Conservation (phyloP, 768 basidiomycete genomes). For the Trametes coccinea region DNA sequence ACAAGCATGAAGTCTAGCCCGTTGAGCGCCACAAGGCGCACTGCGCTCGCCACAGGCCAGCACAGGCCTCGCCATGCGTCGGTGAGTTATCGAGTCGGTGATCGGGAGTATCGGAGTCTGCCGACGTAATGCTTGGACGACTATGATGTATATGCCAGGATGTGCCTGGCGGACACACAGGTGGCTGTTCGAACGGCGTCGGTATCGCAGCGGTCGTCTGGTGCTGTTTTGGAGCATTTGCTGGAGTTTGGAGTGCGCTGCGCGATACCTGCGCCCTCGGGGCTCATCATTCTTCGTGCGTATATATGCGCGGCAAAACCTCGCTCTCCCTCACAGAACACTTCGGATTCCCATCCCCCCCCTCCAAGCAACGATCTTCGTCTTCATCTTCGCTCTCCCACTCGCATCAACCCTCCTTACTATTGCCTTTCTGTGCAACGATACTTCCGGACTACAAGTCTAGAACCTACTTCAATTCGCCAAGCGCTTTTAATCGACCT, state of each 20-base stretch:
- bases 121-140: constrained; percentile 8
- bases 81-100: neutral
- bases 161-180: too few species aligned
- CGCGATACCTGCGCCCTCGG: neutral
- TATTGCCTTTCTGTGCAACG: neutral
- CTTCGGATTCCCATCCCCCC: neutral
- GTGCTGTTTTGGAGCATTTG: constrained; percentile 1
- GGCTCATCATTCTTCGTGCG: neutral
- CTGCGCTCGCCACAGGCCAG: neutral
- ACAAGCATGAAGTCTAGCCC: constrained; percentile 1
- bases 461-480: neutral
- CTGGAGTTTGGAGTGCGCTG: constrained; percentile 4
- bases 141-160: neutral
- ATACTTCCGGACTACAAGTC: neutral
- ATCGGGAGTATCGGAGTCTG: constrained; percentile 13
- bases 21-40: constrained; percentile 1
- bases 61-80: neutral
- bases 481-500: neutral
- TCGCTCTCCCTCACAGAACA: neutral
- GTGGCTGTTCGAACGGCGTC: too few species aligned
- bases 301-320: constrained; percentile 1
- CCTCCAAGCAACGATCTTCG: neutral
- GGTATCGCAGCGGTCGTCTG: neutral
- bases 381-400: neutral
- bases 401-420: constrained; percentile 4